Evolutionary conservation across 139 green algal species (phyloP), one percentile per base, ranked within the genome.

Genomic region (Picochlorum sp.): DNA sequence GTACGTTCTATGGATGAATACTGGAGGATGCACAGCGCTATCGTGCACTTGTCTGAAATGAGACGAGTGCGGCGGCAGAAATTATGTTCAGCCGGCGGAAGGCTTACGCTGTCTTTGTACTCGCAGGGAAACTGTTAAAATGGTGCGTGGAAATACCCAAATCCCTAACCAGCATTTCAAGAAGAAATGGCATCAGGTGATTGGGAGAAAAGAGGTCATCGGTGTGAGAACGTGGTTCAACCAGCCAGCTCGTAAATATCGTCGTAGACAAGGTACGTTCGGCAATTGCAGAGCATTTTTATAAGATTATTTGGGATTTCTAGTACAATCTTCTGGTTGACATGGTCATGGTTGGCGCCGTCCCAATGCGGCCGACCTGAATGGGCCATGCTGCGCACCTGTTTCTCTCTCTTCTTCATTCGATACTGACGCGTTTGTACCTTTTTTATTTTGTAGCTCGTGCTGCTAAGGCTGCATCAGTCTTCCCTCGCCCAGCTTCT

Each of bases 211-310:
- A 41, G 34, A 41, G 34, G 34, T 41, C 34, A 41, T 41, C 34
- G 72, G 67, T 80, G 85, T 98, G 64, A 87, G 80, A 73, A 99
- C 94, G 44, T 99, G 94, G 94, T 98, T 99, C 83, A 96, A 99
- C 85, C 94, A 99, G 87, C 86, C 94, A 20, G 94, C 89, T 6
- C 85, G 94, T 69, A 98, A 98, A 76, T 62, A 85, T 58, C 76
- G 90, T 20, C 76, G 92, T 57, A 78, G 82, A 34, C 74, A 83
- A 3, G 87, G 88, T 95, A 71, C 66, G 86, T 66, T 41, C 9
- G 8, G 34, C 34, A 41, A 11, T 10, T 41, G 34, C 34, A 41
- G 8, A 13, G 34, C 6, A 10, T 41, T 41, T 41, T 13, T 41
- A 41, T 41, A 7, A 41, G 34, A 13, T 41, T 41, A 41, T 41